Base-by-base conservation (phyloP, 2,329 filamentous ascomycete genomes). In the Colletotrichum lupini region DNA sequence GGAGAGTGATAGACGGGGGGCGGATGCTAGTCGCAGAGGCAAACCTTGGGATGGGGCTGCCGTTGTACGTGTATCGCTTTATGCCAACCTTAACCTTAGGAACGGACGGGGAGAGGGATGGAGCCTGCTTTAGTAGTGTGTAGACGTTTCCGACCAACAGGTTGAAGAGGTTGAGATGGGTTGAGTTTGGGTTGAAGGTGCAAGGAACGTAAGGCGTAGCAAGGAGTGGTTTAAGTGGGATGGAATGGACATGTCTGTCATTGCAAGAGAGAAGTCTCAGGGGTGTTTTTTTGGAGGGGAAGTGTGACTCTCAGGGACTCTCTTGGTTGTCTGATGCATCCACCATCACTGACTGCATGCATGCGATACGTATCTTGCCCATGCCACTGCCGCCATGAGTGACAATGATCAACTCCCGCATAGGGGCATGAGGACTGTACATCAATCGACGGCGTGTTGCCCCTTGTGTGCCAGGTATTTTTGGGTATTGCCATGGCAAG, bases 401-500 rank as follows among this genome's bases (percentile, higher is more conserved):
- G 28, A 58, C 56, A 26, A 61, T n/a, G 42, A 52, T 61, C 5
- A 24, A 32, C 46, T 35, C 22, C 58, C 55, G 53, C 30, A 72
- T 42, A 28, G 55, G 55, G 52, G 52, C 52, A 57, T 35, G 9
- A 56, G 52, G 35, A 16, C 66, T 72, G 69, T 68, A 68, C 69
- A 58, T 63, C 58, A 72, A 72, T 72, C 69, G 28, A 49, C 60
- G 68, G 64, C 58, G 64, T 52, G 22, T 52, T 61, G 46, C 64
- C 49, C 55, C 46, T 26, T 22, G 67, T 70, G 67, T 73, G 30
- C 35, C 67, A 73, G 67, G 70, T 73, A 73, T 73, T 73, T 70
- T 73, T 73, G 60, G 53, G 66, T 46, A 64, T 69, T 35, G 56
- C 53, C 67, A 58, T 52, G 53, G 61, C 53, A 46, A 58, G 32